Evolutionary conservation across 2,329 filamentous ascomycete genomes (phyloP).

Genomic region (Colletotrichum magnum): DNA sequence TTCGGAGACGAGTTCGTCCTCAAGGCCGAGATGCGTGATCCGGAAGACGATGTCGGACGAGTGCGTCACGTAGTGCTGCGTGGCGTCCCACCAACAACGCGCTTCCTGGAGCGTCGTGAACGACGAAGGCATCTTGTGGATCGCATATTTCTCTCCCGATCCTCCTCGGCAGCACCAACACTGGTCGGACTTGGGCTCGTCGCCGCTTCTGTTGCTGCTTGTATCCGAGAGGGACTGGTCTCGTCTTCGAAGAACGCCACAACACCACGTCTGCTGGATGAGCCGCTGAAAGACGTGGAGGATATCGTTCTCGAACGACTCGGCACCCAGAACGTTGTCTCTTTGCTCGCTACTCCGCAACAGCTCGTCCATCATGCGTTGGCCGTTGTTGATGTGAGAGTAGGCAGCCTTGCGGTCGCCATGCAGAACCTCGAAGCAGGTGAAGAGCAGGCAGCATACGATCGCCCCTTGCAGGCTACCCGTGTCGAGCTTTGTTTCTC

Average conservation of each 20-base stretch:
- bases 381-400: constrained; percentile 53
- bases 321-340: constrained; percentile 19
- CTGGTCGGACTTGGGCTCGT: background rate
- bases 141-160: constrained; percentile 29
- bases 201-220: background rate
- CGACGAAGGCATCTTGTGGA: constrained; percentile 41
- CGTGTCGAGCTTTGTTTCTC: constrained; percentile 36
- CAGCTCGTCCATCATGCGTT: constrained; percentile 54
- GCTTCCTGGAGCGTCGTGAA: constrained; percentile 47
- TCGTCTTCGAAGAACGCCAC: constrained; percentile 40
- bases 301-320: constrained; percentile 45
- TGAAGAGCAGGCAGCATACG: constrained; percentile 54
- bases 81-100: constrained; percentile 47
- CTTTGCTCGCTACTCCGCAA: constrained; percentile 26
- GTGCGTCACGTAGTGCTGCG: constrained; percentile 47
- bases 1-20: constrained; percentile 18
- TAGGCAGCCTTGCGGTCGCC: constrained; percentile 52
- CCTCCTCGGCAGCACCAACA: constrained; percentile 44
- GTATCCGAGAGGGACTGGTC: background rate
- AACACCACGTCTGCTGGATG: constrained; percentile 48
- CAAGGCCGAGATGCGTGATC: constrained; percentile 37
- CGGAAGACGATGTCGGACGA: constrained; percentile 42
- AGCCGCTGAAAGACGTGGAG: constrained; percentile 49
- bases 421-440: constrained; percentile 55
- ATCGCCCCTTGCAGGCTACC: constrained; percentile 48